Conservation (phyloP, 2,329 filamentous ascomycete genomes). For the Magnaporthiopsis incrustans region DNA sequence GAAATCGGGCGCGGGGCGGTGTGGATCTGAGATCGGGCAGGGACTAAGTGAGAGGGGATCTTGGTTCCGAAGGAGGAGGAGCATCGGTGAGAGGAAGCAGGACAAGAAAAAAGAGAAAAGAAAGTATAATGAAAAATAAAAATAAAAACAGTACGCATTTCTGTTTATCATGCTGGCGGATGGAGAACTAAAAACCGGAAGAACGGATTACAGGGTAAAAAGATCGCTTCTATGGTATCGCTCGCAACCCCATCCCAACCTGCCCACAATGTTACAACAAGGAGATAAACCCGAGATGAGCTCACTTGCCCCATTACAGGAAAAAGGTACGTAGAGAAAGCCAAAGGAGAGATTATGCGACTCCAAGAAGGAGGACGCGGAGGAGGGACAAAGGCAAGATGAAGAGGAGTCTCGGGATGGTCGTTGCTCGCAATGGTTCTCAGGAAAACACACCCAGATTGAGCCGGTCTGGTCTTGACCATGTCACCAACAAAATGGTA, state of each 20-base stretch:
- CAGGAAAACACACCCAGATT: not conserved
- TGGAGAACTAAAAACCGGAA: not conserved
- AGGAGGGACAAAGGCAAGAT: not conserved
- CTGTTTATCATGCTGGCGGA: not conserved
- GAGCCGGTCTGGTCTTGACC: not conserved
- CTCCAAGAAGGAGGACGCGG: not conserved
- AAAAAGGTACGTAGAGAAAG: not conserved
- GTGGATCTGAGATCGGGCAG: too few relatives aligned
- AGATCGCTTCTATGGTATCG: not conserved
- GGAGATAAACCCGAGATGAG: not conserved
- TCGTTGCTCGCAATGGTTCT: not conserved
- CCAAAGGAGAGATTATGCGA: not conserved
- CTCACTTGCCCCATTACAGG: not conserved
- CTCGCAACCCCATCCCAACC: not conserved
- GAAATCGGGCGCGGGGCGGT: not conserved
- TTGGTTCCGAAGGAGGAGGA: too few relatives aligned
- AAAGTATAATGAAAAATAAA: not conserved
- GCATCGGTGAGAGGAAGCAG: too few relatives aligned
- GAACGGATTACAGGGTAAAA: not conserved
- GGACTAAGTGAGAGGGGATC: too few relatives aligned
- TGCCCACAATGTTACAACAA: not conserved
- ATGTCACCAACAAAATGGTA: not conserved
- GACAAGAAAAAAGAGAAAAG: not conserved
- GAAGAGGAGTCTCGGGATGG: not conserved
- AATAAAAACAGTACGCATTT: not conserved